Conservation (phyloP, 441 rosid genomes). For the Adansonia madagascariensis region DNA sequence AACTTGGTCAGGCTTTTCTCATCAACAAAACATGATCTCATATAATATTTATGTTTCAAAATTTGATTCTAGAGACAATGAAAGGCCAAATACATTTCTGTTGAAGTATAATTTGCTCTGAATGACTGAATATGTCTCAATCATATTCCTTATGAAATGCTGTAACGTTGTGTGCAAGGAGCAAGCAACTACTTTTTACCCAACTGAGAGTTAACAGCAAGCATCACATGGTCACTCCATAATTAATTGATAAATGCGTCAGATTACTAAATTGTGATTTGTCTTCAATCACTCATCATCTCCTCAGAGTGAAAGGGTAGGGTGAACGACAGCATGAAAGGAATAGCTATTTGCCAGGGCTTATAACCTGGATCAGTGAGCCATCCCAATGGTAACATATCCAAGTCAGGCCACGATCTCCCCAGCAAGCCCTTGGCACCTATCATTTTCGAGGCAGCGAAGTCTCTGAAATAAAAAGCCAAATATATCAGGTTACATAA, state of each 20-base stretch:
- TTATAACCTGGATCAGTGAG: slow-evolving; percentile 77
- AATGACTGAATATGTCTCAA: neutral
- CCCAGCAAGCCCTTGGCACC: slow-evolving; percentile 70
- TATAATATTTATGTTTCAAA: neutral
- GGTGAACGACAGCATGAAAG: slow-evolving; percentile 6
- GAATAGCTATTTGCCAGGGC: slow-evolving; percentile 17
- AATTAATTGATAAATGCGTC: neutral
- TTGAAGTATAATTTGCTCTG: neutral
- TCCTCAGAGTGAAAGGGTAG: slow-evolving; percentile 16
- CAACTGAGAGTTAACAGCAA: slow-evolving; percentile 11
- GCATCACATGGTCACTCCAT: neutral
- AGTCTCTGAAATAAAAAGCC: slow-evolving; percentile 50
- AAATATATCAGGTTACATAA: slow-evolving; percentile 19
- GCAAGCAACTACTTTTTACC: neutral
- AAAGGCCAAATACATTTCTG: slow-evolving; percentile 10
- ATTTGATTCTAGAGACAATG: slow-evolving; percentile 1
- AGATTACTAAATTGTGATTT: neutral
- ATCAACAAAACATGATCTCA: neutral
- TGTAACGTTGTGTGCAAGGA: neutral
- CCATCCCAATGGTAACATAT: slow-evolving; percentile 92
- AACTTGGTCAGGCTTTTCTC: neutral
- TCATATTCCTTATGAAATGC: slow-evolving; percentile 15
- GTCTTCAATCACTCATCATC: slow-evolving; percentile 6
- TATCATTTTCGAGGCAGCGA: slow-evolving; percentile 64
- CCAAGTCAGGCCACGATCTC: slow-evolving; percentile 91